These are phyloP conservation scores for Cryptosporidium ubiquitum DNA, from an alignment of 169 alveolate species.

Conservation along the genomic window DNA sequence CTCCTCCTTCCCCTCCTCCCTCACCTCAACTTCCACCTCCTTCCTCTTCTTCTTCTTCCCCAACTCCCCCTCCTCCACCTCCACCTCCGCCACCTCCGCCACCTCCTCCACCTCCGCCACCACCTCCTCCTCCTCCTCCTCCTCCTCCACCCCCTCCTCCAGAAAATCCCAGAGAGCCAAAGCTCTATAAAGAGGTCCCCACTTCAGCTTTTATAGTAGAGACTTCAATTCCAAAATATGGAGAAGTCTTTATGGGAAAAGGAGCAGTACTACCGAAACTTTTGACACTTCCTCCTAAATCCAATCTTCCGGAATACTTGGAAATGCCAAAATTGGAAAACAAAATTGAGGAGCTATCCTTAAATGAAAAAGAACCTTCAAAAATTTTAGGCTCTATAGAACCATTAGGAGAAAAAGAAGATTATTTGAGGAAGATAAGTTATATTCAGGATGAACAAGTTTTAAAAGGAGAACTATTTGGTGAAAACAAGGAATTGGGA, in stretches of 20 bases:
- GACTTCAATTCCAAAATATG: not conserved
- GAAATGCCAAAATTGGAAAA: not conserved
- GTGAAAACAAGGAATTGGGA: conserved; percentile 17
- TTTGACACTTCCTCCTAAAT: not conserved
- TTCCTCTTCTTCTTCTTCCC: conserved; percentile 2
- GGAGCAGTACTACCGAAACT: not conserved
- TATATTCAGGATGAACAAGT: conserved; percentile 4
- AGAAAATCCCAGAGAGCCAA: not conserved
- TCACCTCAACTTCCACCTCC: conserved; percentile 24
- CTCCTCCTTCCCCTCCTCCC: conserved; percentile 30
- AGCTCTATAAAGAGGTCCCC: not conserved
- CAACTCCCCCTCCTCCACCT: conserved; percentile 25
- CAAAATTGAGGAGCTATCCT: no score
- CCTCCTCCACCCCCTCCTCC: conserved; percentile 46
- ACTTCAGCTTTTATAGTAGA: not conserved
- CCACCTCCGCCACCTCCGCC: conserved; percentile 17
- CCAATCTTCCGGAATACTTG: not conserved
- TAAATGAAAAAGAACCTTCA: no score
- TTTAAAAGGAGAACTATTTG: not conserved
- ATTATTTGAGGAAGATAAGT: not conserved
- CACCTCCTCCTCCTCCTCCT: conserved; percentile 33
- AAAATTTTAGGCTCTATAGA: not conserved
- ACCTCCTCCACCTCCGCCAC: not conserved
- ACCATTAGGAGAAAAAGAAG: not conserved
- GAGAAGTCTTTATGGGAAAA: not conserved